phyloP scores from a whole-genome alignment of 2,329 filamentous ascomycete genomes.

The Alternaria ventricosa region DNA sequence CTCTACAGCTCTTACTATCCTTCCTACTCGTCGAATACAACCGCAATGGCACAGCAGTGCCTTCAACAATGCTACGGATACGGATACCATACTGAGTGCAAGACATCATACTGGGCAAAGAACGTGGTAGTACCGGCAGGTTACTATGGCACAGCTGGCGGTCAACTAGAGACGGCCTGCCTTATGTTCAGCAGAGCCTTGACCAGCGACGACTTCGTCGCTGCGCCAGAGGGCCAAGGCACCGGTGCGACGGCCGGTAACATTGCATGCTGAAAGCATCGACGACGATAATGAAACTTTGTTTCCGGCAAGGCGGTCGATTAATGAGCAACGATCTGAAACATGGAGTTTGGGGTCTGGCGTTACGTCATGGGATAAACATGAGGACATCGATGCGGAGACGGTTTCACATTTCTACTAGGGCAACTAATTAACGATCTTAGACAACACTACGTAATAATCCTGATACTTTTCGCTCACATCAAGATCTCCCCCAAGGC shows the following conservation, averaged over 20 bases:
- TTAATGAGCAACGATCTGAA: neutral
- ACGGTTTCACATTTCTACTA: neutral
- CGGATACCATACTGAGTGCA: slow-evolving; percentile 45
- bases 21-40: slow-evolving; percentile 33
- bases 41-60: slow-evolving; percentile 41
- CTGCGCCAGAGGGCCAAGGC: slow-evolving; percentile 38
- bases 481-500: neutral
- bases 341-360: neutral
- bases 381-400: neutral
- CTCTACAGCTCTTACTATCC: slow-evolving; percentile 46
- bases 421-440: neutral
- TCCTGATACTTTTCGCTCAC: neutral
- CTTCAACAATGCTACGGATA: slow-evolving; percentile 52
- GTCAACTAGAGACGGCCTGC: slow-evolving; percentile 43
- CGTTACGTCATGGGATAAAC: neutral
- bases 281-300: neutral
- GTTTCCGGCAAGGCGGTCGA: neutral
- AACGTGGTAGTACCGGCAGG: slow-evolving; percentile 45
- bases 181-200: slow-evolving; percentile 44
- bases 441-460: neutral
- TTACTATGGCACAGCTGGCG: slow-evolving; percentile 41
- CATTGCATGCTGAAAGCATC: slow-evolving; percentile 36
- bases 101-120: slow-evolving; percentile 46
- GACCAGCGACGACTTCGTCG: slow-evolving; percentile 35
- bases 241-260: slow-evolving; percentile 40